These are phyloP conservation scores for Kwoniella dejecticola DNA, from an alignment of 768 basidiomycete genomes.

Conservation along the genomic window DNA sequence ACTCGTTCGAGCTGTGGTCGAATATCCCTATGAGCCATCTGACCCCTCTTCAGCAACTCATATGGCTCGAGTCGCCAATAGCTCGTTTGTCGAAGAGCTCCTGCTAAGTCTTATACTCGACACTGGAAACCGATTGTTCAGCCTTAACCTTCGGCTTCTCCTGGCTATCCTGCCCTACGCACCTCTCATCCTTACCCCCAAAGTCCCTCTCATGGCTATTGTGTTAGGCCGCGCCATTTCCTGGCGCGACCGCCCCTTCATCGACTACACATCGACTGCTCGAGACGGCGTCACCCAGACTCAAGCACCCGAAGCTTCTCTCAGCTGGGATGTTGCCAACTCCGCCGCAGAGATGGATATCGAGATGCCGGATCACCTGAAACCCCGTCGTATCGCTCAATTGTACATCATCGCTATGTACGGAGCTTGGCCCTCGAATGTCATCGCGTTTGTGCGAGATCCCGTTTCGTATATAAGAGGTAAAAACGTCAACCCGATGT, in stretches of 20 bases:
- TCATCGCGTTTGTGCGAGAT: slow-evolving; percentile 72
- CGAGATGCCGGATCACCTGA: slow-evolving; percentile 49
- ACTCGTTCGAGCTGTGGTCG: slow-evolving; percentile 9
- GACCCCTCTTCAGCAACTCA: slow-evolving; percentile 7
- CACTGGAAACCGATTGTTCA: slow-evolving; percentile 44
- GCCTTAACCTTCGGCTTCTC: slow-evolving; percentile 37
- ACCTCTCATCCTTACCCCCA: slow-evolving; percentile 33
- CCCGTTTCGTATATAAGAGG: slow-evolving; percentile 68
- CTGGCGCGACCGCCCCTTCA: slow-evolving; percentile 49
- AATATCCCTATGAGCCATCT: slow-evolving; percentile 11
- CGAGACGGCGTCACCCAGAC: slow-evolving; percentile 64
- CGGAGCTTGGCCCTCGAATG: slow-evolving; percentile 88
- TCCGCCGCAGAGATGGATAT: slow-evolving; percentile 8
- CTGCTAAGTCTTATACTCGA: slow-evolving; percentile 36
- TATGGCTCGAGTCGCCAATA: slow-evolving; percentile 10
- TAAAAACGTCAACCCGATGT: slow-evolving; percentile 63
- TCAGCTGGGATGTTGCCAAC: slow-evolving; percentile 34
- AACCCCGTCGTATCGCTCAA: slow-evolving; percentile 29
- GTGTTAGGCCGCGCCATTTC: slow-evolving; percentile 46
- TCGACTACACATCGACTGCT: slow-evolving; percentile 60
- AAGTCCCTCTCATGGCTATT: slow-evolving; percentile 47
- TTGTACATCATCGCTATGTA: slow-evolving; percentile 61
- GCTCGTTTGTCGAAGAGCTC: slow-evolving; percentile 18
- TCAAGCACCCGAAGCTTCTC: slow-evolving; percentile 17
- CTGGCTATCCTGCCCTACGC: slow-evolving; percentile 41